phyloP scores from a whole-genome alignment of 2,329 filamentous ascomycete species.

The Paecilomyces fulvus region DNA sequence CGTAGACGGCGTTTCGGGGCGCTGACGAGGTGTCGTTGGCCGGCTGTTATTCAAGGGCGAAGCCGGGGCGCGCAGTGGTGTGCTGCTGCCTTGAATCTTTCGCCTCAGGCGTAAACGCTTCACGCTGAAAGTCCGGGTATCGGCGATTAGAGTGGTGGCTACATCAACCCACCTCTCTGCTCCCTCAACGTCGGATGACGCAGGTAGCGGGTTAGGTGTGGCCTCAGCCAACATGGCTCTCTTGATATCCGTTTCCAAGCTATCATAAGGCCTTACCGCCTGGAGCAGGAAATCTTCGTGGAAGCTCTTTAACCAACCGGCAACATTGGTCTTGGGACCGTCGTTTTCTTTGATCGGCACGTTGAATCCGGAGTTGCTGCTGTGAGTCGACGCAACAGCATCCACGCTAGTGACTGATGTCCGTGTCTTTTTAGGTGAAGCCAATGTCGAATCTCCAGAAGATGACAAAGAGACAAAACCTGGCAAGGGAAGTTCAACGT shows the following conservation, averaged over 20 bases:
- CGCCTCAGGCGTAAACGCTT: slow-evolving; percentile 48
- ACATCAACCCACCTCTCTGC: slow-evolving; percentile 48
- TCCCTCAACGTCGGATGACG: slow-evolving; percentile 21
- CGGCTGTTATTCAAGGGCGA: slow-evolving; percentile 15
- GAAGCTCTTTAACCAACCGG: slow-evolving; percentile 49
- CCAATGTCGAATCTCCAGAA: slow-evolving; percentile 37
- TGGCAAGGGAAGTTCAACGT: slow-evolving; percentile 50
- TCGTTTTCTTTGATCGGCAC: slow-evolving; percentile 26
- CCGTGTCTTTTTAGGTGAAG: slow-evolving; percentile 34
- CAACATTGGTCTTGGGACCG: slow-evolving; percentile 46
- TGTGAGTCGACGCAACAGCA: slow-evolving; percentile 38
- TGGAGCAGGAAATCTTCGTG: slow-evolving; percentile 54
- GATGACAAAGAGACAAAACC: slow-evolving; percentile 41
- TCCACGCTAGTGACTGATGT: slow-evolving; percentile 47
- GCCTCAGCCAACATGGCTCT: slow-evolving; percentile 49
- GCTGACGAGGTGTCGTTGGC: not conserved
- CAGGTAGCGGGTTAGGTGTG: slow-evolving; percentile 31
- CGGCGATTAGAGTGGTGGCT: slow-evolving; percentile 49
- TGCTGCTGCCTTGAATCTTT: slow-evolving; percentile 26
- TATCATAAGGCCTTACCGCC: slow-evolving; percentile 46
- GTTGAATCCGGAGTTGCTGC: slow-evolving; percentile 29
- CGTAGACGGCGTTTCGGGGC: slow-evolving; percentile 14
- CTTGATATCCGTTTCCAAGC: slow-evolving; percentile 47
- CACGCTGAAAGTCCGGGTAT: slow-evolving; percentile 46
- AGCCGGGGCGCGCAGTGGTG: slow-evolving; percentile 11